Evolutionary conservation across 1,139 yeast species (phyloP).

Genomic region (Kurtzmaniella quercitrusa): DNA sequence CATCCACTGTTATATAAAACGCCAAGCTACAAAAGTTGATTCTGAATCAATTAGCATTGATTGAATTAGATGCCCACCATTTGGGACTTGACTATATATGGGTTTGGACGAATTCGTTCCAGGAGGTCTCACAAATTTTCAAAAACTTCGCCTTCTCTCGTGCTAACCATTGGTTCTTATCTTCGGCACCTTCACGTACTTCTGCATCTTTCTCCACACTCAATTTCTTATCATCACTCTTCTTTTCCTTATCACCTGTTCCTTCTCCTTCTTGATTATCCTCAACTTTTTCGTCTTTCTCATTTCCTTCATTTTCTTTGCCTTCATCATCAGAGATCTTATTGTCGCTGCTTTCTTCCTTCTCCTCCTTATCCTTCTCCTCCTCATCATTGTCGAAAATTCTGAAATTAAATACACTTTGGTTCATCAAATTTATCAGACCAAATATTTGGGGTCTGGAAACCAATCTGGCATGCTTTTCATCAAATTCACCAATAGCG

Average conservation of each 20-base stretch:
- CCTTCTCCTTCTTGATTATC: constrained; percentile 8
- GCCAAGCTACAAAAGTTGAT: too few relatives aligned
- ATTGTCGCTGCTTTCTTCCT: constrained; percentile 3
- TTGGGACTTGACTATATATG: background rate
- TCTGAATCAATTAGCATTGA: background rate
- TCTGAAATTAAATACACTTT: constrained; percentile 38
- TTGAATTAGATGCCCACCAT: background rate
- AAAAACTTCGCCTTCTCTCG: constrained; percentile 45
- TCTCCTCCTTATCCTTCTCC: constrained; percentile 8
- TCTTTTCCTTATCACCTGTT: background rate
- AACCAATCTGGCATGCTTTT: constrained; percentile 15
- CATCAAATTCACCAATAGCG: constrained; percentile 17
- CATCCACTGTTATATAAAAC: too few relatives aligned
- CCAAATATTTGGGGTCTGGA: constrained; percentile 35
- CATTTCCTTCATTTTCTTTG: background rate
- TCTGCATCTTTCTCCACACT: background rate
- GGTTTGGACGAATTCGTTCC: constrained; percentile 42
- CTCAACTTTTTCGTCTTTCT: constrained; percentile 1
- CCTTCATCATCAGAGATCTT: background rate
- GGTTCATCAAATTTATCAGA: constrained; percentile 41
- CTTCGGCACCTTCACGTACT: constrained; percentile 2
- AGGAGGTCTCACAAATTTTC: constrained; percentile 50
- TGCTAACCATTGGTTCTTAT: constrained; percentile 15
- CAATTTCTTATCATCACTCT: constrained; percentile 1
- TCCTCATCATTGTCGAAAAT: constrained; percentile 25